Conservation (phyloP, 2,329 filamentous ascomycete species). For the Penicillium fuscoglaucum region DNA sequence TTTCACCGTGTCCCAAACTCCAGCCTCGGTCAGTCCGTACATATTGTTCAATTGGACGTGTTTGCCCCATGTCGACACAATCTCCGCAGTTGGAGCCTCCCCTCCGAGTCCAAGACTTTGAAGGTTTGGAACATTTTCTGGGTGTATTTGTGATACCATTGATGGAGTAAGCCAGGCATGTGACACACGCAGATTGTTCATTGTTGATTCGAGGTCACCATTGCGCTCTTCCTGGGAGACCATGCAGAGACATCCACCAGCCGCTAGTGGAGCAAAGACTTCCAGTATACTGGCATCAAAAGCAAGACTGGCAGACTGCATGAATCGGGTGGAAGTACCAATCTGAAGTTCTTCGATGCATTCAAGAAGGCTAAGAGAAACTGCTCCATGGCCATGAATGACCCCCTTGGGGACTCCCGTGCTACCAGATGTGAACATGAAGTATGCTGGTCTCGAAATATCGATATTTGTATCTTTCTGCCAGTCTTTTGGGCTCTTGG, state of each 20-base stretch:
- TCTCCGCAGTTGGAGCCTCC: neutral
- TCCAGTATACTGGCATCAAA: neutral
- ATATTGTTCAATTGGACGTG: neutral
- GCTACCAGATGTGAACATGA: neutral
- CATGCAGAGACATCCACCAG: neutral
- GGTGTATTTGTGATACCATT: neutral
- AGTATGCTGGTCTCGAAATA: neutral
- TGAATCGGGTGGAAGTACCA: neutral
- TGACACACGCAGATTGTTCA: neutral
- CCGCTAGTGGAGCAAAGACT: neutral
- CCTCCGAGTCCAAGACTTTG: neutral
- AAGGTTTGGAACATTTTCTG: neutral
- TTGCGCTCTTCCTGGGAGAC: neutral
- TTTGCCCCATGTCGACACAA: neutral
- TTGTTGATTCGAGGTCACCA: neutral
- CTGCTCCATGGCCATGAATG: neutral
- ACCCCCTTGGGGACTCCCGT: neutral
- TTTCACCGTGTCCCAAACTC: neutral
- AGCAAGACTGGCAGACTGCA: neutral
- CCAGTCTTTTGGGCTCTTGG: neutral
- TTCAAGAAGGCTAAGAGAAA: neutral
- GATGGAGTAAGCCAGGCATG: neutral
- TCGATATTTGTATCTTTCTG: neutral
- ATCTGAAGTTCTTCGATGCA: neutral
- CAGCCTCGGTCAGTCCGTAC: neutral